phyloP scores from a whole-genome alignment of 208 protist genomes.

The Leishmania martiniquensis region DNA sequence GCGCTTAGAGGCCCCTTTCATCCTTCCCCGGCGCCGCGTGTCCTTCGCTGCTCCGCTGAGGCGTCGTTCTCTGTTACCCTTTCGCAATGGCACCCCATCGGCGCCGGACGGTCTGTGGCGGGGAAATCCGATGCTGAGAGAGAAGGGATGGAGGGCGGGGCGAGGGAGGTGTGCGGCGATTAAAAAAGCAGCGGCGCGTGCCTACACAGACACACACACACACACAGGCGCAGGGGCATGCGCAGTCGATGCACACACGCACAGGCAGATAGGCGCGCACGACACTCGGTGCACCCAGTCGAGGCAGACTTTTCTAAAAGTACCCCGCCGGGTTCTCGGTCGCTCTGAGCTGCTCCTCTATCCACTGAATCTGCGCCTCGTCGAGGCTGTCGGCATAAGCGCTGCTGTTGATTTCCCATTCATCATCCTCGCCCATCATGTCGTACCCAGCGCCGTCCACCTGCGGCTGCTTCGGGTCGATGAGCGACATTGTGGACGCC shows the following conservation, averaged over 20 bases:
- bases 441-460: slow-evolving; percentile 21
- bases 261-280: neutral
- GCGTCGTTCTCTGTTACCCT: too few species aligned
- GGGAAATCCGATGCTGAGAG: too few species aligned
- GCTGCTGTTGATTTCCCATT: slow-evolving; percentile 82
- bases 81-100: too few species aligned
- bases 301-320: slow-evolving; percentile 24
- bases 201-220: neutral
- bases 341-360: slow-evolving; percentile 71
- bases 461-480: slow-evolving; percentile 12
- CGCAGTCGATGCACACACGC: neutral
- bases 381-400: slow-evolving; percentile 84
- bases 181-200: too few species aligned
- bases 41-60: too few species aligned
- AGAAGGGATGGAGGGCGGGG: too few species aligned
- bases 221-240: neutral
- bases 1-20: too few species aligned
- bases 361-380: slow-evolving; percentile 76
- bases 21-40: too few species aligned
- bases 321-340: slow-evolving; percentile 63
- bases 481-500: slow-evolving; percentile 35
- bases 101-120: too few species aligned
- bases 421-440: slow-evolving; percentile 15
- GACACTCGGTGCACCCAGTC: neutral
- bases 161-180: too few species aligned